A percentile compares a stretch with the other conserved stretches of the same genome.
phyloP scores from a whole-genome alignment of 2,329 filamentous ascomycete genomes.

The Tympanopsis confertula region DNA sequence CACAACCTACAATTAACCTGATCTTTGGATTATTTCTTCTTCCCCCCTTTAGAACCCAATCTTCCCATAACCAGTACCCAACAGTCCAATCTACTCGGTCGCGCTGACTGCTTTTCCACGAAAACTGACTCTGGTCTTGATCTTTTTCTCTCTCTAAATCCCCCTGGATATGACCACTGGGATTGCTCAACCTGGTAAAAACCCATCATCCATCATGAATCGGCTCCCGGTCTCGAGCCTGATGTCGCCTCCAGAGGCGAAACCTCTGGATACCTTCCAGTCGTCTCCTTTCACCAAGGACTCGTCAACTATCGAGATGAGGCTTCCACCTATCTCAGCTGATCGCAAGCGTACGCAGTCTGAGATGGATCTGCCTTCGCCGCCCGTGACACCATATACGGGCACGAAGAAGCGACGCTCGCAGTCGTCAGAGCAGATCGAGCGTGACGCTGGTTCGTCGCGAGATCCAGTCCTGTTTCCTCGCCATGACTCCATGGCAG shows the following conservation, averaged over 20 bases:
- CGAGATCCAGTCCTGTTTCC: conserved; percentile 28
- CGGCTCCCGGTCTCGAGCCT: conserved; percentile 22
- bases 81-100: too few species aligned
- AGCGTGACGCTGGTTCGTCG: conserved; percentile 14
- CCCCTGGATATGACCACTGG: too few species aligned
- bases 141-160: too few species aligned
- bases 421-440: conserved; percentile 17
- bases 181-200: too few species aligned
- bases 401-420: conserved; percentile 23
- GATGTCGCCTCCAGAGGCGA: conserved; percentile 50
- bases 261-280: conserved; percentile 36
- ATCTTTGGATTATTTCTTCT: too few species aligned
- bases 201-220: neutral
- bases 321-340: conserved; percentile 24
- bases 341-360: conserved; percentile 25
- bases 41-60: too few species aligned
- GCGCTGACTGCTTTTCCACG: too few species aligned
- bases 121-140: too few species aligned
- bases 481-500: conserved; percentile 17
- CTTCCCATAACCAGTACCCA: too few species aligned
- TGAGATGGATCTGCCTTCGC: conserved; percentile 28
- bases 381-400: conserved; percentile 28
- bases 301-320: conserved; percentile 9
- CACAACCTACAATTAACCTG: too few species aligned
- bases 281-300: conserved; percentile 8